Conservation (phyloP, 495 filamentous ascomycete genomes). For the Xylaria palmicola region DNA sequence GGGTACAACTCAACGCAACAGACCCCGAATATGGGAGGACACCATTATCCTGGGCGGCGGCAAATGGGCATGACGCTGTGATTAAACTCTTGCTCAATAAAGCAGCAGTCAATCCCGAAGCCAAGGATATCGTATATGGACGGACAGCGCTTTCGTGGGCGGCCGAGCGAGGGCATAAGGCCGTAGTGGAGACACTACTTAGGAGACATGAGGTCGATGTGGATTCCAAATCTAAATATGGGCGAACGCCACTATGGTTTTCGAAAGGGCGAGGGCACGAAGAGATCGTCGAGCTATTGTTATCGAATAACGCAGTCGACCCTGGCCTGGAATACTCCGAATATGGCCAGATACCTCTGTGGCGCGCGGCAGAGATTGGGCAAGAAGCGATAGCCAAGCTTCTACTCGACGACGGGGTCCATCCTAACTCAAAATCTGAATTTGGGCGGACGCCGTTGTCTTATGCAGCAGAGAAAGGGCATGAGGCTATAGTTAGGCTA, state of each 20-base stretch:
- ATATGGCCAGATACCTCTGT: not conserved
- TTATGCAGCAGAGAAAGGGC: slow-evolving; percentile 24
- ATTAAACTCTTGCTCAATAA: not conserved
- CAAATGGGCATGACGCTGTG: not conserved
- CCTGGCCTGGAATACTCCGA: not conserved
- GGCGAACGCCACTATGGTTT: slow-evolving; percentile 38
- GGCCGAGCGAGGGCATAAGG: not conserved
- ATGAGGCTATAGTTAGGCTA: slow-evolving; percentile 34
- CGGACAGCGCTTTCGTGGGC: slow-evolving; percentile 21
- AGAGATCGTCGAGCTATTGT: not conserved
- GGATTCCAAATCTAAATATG: slow-evolving; percentile 24
- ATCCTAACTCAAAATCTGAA: slow-evolving; percentile 20
- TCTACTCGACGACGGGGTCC: slow-evolving; percentile 22
- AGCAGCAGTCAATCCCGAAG: not conserved
- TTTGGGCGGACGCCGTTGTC: slow-evolving; percentile 28
- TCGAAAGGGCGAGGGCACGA: not conserved
- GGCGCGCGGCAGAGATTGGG: slow-evolving; percentile 13
- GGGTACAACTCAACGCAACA: not conserved
- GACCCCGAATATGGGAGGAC: not conserved
- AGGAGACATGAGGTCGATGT: slow-evolving; percentile 18
- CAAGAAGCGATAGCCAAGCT: slow-evolving; percentile 33
- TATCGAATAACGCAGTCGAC: not conserved
- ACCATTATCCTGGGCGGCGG: not conserved
- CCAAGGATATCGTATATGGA: slow-evolving; percentile 4
- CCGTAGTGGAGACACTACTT: slow-evolving; percentile 16